Conservation (phyloP, 1,139 yeast species). For the Scheffersomyces illinoinensis region DNA sequence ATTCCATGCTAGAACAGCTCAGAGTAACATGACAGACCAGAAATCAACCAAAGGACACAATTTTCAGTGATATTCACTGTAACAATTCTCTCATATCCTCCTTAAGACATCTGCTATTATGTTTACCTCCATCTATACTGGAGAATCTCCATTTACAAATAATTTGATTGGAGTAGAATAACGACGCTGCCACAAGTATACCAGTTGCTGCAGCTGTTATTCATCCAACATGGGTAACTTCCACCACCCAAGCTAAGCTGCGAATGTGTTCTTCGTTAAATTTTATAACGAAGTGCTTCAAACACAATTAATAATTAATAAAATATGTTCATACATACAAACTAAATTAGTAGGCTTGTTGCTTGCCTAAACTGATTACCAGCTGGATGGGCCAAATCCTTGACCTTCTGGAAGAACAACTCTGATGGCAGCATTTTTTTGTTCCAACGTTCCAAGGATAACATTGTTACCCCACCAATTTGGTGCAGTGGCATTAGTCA, state of each 20-base stretch:
- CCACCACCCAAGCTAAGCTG: neutral
- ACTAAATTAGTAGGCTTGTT: neutral
- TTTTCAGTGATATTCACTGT: neutral
- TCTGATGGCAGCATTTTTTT: slow-evolving; percentile 11
- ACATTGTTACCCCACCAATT: slow-evolving; percentile 64
- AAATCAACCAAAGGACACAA: neutral
- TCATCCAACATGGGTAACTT: too few relatives aligned
- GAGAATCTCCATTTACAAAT: too few relatives aligned
- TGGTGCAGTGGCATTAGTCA: slow-evolving; percentile 32
- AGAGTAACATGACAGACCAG: too few relatives aligned
- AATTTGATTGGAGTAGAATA: too few relatives aligned
- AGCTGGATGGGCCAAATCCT: slow-evolving; percentile 22
- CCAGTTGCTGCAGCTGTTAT: too few relatives aligned
- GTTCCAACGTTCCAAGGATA: slow-evolving; percentile 18
- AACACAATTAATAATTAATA: too few relatives aligned
- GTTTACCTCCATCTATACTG: too few relatives aligned
- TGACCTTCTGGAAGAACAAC: slow-evolving; percentile 13
- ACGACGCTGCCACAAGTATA: neutral
- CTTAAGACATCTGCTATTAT: neutral
- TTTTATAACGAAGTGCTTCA: neutral
- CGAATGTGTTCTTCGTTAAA: neutral
- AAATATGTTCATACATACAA: neutral
- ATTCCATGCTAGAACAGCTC: too few relatives aligned
- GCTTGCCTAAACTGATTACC: slow-evolving; percentile 12
- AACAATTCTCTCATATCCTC: neutral